Base-by-base conservation (phyloP, 495 filamentous ascomycete genomes). In the Tetracladium marchalianum region DNA sequence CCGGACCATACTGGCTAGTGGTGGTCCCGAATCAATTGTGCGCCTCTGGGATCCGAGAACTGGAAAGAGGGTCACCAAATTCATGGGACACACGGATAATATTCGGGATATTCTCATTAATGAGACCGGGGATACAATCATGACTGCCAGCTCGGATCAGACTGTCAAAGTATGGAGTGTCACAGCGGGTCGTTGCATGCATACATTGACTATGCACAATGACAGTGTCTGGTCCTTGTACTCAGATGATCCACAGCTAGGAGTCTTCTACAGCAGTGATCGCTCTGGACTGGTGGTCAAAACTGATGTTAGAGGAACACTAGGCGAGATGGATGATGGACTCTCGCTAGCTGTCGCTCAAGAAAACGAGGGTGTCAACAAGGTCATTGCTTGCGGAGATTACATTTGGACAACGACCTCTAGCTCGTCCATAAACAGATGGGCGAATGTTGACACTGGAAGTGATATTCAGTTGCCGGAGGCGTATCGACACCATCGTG, bases 91-190 rank as follows among this genome's bases (percentile, higher is more conserved):
- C 65, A 96, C 90, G 32, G 92, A 96, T 66, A 95, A 90, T 51
- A 77, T 98, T 50, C 82, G 92, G 37, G 81, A 87, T 50, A 88
- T 98, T 48, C 66, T 97, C 43, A 81, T 98, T 55, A 94, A 84
- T 52, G 76, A 90, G 55, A 77, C 84, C 45, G 88, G 86, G 8
- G 87, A 95, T 62, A 90, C 80, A 31, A 84, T 98, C 41, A 78
- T 98, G 77, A 94, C 89, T 0, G 93, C 88, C 3, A 95, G 89
- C 41, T 93, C 92, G 1, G 92, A 98, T 61, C 87, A 92, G 62
- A 96, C 92, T 0, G 82, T 98, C 66, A 98, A 98, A 64, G 78
- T 97, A 17, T 98, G 92, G 92, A 96, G 88, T 40, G 76, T 96
- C 39, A 89, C 87, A 1, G 90, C 87, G 10, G 92, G 90, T 32